Base-by-base conservation (phyloP, 345 rosid species). In the Lepidium sativum region DNA sequence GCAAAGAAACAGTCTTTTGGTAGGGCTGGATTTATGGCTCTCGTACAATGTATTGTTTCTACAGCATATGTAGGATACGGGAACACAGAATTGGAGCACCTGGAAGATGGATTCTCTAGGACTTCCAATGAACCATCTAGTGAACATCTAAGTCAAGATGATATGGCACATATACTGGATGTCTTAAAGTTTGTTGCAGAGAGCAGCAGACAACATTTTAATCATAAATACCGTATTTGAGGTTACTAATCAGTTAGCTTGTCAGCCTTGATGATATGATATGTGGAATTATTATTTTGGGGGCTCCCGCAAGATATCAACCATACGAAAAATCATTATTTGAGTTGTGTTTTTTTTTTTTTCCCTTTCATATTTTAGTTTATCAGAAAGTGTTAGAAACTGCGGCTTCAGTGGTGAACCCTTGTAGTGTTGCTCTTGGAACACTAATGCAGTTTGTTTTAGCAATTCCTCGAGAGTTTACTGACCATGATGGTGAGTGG, bases 181-280 rank as follows among this genome's bases (percentile, higher is more conserved):
- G 73, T 76, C 75, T 59, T 92, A 70, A 83, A 89, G 80, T 89
- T 69, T 82, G 81, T 89, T 72, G 79, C 83, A 50, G 89, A 87
- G 75, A 89, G 84, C 89, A 82, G 98, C 89, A 89, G 85, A 72
- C 97, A 83, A 53, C 97, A 92, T 82, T 92, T 92, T 72, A 92
- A 92, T 78, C 97, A 87, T 50, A 84, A 73, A 57, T 92, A 92
- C 80, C 98, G 95, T 48, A 77, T 78, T 75, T 86, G 77, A 92
- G 98, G 98, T 92, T 51, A 18, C 16, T 78, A 51, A 54, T 78
- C 40, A 56, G 57, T 71, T 43, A 52, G 60, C 59, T 67, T 33
- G 60, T 62, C 67, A 53, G 54, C 39, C 62, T 73, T 62, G n/a
- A 31, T 55, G 54, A 61, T 55, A 44, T 32, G n/a, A 13, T 63